Percentiles rank a stretch among this genome's conserved stretches.
Evolutionary conservation across 768 basidiomycete genomes (phyloP).

Genomic region (Cantharellus anzutake): DNA sequence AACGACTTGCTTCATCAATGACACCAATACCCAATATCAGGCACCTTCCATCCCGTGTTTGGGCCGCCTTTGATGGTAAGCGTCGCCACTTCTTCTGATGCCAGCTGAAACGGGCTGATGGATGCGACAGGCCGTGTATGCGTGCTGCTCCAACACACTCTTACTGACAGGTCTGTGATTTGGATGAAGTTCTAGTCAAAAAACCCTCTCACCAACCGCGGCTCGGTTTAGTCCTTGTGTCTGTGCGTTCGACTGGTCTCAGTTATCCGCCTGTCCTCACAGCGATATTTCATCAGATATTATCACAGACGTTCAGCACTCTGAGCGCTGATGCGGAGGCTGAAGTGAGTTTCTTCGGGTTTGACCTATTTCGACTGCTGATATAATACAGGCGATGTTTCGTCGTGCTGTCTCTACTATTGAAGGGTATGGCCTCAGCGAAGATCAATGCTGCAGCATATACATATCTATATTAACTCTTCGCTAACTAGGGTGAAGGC

Average conservation of each 20-base stretch:
- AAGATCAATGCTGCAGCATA: slow-evolving; percentile 14
- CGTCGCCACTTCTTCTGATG: not conserved
- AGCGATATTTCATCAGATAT: slow-evolving; percentile 32
- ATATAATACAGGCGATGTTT: slow-evolving; percentile 60
- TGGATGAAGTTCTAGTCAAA: no score
- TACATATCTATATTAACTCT: slow-evolving; percentile 4
- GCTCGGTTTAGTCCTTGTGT: no score
- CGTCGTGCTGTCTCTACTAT: slow-evolving; percentile 84
- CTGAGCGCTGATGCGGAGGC: slow-evolving; percentile 88
- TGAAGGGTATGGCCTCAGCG: slow-evolving; percentile 45
- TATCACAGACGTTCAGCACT: slow-evolving; percentile 87
- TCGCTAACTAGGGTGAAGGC: slow-evolving; percentile 47
- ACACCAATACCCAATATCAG: slow-evolving; percentile 22
- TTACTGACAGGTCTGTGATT: slow-evolving; percentile 57
- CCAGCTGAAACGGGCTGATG: no score
- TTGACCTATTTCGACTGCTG: not conserved
- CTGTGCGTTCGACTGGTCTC: no score
- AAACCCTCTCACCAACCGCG: no score
- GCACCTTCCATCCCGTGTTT: slow-evolving; percentile 57
- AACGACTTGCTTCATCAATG: not conserved
- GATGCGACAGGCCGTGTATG: slow-evolving; percentile 49
- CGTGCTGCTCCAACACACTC: slow-evolving; percentile 80
- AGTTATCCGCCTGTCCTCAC: no score
- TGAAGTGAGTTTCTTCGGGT: slow-evolving; percentile 32
- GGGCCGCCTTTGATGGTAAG: slow-evolving; percentile 57